phyloP scores from a whole-genome alignment of 176 grass and related monocot species.

The Elaeis guineensis region DNA sequence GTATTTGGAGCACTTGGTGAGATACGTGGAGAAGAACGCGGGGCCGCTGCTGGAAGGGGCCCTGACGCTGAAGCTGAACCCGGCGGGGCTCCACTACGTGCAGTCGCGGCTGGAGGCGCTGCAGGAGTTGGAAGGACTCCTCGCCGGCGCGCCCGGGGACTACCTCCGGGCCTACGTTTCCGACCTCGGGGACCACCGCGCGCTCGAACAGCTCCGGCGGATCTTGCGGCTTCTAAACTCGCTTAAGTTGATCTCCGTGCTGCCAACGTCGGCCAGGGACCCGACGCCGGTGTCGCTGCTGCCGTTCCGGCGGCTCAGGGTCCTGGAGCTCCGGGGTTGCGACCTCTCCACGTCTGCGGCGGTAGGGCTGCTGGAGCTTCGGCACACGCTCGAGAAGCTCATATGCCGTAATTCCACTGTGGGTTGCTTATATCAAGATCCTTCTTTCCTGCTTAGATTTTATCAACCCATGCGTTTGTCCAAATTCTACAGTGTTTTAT shows the following conservation, averaged over 20 bases:
- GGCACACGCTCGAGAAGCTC: slow-evolving; percentile 72
- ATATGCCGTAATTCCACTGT: slow-evolving; percentile 86
- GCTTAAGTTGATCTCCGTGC: slow-evolving; percentile 60
- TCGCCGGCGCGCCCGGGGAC: slow-evolving; percentile 77
- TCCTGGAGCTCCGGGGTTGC: slow-evolving; percentile 66
- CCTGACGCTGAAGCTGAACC: slow-evolving; percentile 79
- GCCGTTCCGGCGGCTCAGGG: slow-evolving; percentile 60
- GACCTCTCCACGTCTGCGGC: slow-evolving; percentile 68
- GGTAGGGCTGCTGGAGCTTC: slow-evolving; percentile 72
- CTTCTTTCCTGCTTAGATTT: too few relatives aligned
- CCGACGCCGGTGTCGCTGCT: slow-evolving; percentile 69
- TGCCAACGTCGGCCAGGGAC: slow-evolving; percentile 34
- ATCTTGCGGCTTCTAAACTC: slow-evolving; percentile 75
- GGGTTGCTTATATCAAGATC: neutral
- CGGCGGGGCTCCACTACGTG: slow-evolving; percentile 90
- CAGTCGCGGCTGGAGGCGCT: slow-evolving; percentile 85
- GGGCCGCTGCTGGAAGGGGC: slow-evolving; percentile 70
- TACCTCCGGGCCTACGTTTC: slow-evolving; percentile 95
- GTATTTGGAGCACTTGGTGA: slow-evolving; percentile 77
- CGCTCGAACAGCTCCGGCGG: slow-evolving; percentile 76
- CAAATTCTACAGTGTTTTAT: too few relatives aligned
- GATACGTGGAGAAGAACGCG: slow-evolving; percentile 50
- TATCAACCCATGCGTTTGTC: too few relatives aligned
- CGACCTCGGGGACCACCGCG: slow-evolving; percentile 90
- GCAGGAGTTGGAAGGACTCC: slow-evolving; percentile 72